Evolutionary conservation across 257 asterid species (phyloP), one percentile per base, ranked within the genome.

Genomic region (Cruciata laevipes): DNA sequence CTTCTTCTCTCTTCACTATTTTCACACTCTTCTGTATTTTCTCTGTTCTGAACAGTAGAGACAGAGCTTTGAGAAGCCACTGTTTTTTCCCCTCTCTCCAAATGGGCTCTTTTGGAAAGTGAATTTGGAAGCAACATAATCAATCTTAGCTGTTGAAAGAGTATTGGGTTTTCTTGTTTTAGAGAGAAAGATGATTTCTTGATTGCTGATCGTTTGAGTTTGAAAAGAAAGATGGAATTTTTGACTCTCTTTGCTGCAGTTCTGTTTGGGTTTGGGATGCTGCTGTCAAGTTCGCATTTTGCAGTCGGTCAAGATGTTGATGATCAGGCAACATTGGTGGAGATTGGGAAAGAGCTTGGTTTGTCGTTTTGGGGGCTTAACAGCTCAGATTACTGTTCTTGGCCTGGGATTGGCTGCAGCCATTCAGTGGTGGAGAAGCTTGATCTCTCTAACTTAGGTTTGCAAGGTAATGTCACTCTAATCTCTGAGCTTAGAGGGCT

Each of bases 381-480:
- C 71, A 70, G 23, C 69, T 80, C 97, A 73, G 79, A 78, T 71
- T 76, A 74, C 70, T 94, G 99, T 73, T 76, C 87, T 21, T 90
- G 96, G 97, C 69, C 71, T 61, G 96, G 99, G 24, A 70, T 94
- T 82, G 76, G 77, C 66, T 94, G 99, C 89, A 81, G 84, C 79
- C 61, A 52, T 74, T 81, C 96, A 66, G 24, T 20, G 37, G 96
- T 94, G 72, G 96, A 85, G 72, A 85, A 71, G 68, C 96, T 94
- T 73, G 89, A 82, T 74, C 97, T 94, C 75, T 87, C 95, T 65
- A 75, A 68, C 33, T 81, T 31, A 37, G 85, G 82, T 31, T 84
- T 94, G 31, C 91, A 81, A 90, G 99, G 99, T 87, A 90, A 94
- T 73, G 23, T 84, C 57, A 81, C 87, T 68, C 87, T 90, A 71